Evolutionary conservation across 345 rosid genomes (phyloP).

Genomic region (Linum tenue): DNA sequence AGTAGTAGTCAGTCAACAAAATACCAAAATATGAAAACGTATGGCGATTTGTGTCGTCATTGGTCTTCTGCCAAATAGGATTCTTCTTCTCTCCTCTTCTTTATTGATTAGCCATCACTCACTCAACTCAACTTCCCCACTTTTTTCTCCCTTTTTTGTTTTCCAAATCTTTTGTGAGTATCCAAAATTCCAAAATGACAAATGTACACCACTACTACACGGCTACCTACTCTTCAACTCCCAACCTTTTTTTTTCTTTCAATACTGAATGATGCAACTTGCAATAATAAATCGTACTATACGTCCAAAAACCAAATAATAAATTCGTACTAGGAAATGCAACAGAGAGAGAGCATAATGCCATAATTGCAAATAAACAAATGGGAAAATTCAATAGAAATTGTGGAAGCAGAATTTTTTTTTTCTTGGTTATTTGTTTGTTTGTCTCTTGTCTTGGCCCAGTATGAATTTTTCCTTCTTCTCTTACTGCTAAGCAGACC

Average conservation of each 20-base stretch:
- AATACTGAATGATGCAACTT: not conserved
- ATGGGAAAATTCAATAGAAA: not conserved
- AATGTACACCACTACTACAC: not conserved
- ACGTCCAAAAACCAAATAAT: too few relatives aligned
- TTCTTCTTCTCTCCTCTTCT: not conserved
- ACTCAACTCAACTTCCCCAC: not conserved
- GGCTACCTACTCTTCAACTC: not conserved
- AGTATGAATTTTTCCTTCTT: not conserved
- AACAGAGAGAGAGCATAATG: not conserved
- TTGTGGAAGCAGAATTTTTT: not conserved
- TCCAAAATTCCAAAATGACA: not conserved
- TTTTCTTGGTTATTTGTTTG: not conserved
- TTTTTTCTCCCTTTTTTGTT: too few relatives aligned
- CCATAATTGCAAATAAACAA: not conserved
- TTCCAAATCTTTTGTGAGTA: too few relatives aligned
- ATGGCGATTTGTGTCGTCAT: not conserved
- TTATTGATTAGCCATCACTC: not conserved
- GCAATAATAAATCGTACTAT: not conserved
- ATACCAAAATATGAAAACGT: not conserved
- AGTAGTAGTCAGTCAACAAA: not conserved
- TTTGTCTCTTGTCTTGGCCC: not conserved
- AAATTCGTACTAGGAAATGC: not conserved
- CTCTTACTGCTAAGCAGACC: too few relatives aligned
- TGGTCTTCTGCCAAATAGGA: not conserved
- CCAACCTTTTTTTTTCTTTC: not conserved